A percentile compares a stretch with the other conserved stretches of the same genome.
Conservation (phyloP, 1,284 basidiomycete genomes). For the Ustilago trichophora region DNA sequence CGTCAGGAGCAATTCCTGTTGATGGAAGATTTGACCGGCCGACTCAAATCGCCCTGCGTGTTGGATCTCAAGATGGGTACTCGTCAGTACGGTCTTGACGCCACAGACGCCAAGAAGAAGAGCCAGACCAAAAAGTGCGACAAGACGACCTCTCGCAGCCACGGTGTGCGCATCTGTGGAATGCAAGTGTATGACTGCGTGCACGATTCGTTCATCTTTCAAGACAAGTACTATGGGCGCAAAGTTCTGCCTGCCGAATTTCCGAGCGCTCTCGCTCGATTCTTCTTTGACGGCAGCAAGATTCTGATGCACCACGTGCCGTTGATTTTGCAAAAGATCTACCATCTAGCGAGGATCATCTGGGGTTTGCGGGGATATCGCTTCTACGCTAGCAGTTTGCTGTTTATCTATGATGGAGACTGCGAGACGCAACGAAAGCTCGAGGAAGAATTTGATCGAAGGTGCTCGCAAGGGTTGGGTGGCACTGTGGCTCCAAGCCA, state of each 20-base stretch:
- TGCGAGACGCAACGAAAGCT: slow-evolving; percentile 78
- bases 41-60: slow-evolving; percentile 92
- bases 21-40: slow-evolving; percentile 97
- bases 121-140: slow-evolving; percentile 99
- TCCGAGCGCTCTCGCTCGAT: slow-evolving; percentile 79
- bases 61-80: slow-evolving; percentile 99
- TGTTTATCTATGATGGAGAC: slow-evolving; percentile 98
- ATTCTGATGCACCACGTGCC: slow-evolving; percentile 93
- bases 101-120: slow-evolving; percentile 89
- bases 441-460: slow-evolving; percentile 54
- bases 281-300: slow-evolving; percentile 83
- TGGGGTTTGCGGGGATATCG: slow-evolving; percentile 87
- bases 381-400: slow-evolving; percentile 95
- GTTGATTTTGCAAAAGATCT: slow-evolving; percentile 86
- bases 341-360: slow-evolving; percentile 90
- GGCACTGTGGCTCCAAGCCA: slow-evolving; percentile 33
- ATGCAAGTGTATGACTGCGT: slow-evolving; percentile 81
- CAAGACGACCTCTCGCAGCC: slow-evolving; percentile 86
- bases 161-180: slow-evolving; percentile 94
- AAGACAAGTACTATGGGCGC: slow-evolving; percentile 96
- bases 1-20: slow-evolving; percentile 97
- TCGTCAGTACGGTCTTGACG: slow-evolving; percentile 96
- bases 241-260: slow-evolving; percentile 88
- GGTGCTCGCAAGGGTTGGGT: slow-evolving; percentile 36
- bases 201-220: slow-evolving; percentile 80